phyloP scores from a whole-genome alignment of 495 filamentous ascomycete species.

The Parmelia sp. region DNA sequence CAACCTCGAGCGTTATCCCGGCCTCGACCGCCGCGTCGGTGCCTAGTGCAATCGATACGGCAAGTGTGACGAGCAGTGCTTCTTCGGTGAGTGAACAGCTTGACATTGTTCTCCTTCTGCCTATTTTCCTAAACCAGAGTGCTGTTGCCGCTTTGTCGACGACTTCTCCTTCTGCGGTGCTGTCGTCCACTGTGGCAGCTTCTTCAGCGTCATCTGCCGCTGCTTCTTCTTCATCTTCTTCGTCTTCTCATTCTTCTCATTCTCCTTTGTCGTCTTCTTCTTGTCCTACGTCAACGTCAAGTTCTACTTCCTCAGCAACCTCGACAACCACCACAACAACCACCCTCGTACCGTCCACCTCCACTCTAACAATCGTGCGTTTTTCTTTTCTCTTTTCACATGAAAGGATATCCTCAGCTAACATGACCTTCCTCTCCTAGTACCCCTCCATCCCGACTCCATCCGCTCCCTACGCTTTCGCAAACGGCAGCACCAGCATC shows the following conservation, averaged over 20 bases:
- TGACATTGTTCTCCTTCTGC: background rate
- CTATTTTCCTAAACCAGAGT: background rate
- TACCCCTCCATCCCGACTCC: background rate
- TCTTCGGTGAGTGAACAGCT: background rate
- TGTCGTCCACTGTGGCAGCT: background rate
- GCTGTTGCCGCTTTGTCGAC: background rate
- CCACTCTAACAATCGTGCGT: background rate
- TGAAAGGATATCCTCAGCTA: background rate
- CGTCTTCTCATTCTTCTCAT: background rate
- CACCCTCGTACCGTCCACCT: background rate
- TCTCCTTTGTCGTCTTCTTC: background rate
- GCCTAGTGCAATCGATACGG: background rate
- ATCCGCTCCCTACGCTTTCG: slow-evolving; percentile 8
- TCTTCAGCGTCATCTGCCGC: background rate
- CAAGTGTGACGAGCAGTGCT: slow-evolving; percentile 5
- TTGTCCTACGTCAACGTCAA: background rate
- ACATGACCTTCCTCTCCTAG: background rate
- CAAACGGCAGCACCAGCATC: background rate
- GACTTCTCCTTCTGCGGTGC: background rate
- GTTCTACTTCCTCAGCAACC: background rate
- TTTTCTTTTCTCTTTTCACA: background rate
- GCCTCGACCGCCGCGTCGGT: background rate
- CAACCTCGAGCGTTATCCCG: background rate
- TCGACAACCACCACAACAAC: background rate
- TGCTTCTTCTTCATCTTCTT: background rate